Evolutionary conservation across 257 asterid genomes (phyloP), one percentile per base, ranked within the genome.

Genomic region (Nicotiana undulata): DNA sequence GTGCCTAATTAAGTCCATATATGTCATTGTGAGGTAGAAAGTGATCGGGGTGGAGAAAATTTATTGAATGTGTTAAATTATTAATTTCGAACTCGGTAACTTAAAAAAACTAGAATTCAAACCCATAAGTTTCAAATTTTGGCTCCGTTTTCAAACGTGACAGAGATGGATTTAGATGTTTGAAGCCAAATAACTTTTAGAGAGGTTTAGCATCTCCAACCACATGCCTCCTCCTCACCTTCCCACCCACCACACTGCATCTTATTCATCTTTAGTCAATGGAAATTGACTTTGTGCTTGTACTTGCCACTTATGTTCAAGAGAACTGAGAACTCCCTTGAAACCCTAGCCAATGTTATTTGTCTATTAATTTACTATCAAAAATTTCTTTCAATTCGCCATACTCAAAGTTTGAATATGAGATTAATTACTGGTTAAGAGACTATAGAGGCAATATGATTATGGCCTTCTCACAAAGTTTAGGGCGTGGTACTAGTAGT

Each of bases 231-330:
- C 12, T 37, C 18, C 76, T 12, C 55, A 67, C 76, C 76, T 20
- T 28, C 32, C 31, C 56, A 52, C 6, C n/a, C 8, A 1, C 58
- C n/a, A 52, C 58, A 52, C 6, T 4, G 5, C 20, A 17, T 18
- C 24, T 55, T 55, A 55, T 24, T 10, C 67, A 61, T 63, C 1
- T 12, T 63, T 26, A 63, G 68, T 63, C 24, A 1, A 15, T 29
- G 72, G 2, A 29, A 64, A 64, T 29, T 7, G 16, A 22, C 24
- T 64, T 26, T 64, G 24, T 64, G 46, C 46, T 34, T 56, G 87
- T 82, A 86, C 86, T 76, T 76, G 68, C 44, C 82, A 64, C 65
- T 46, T 65, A 61, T 56, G 7, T 24, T 59, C 16, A 75, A 31
- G 15, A 46, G 52, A 46, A 46, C 15, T 74, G 10, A 32, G 64